Evolutionary conservation across 495 filamentous ascomycete species (phyloP).

Genomic region (Hyaloscypha bicolor): DNA sequence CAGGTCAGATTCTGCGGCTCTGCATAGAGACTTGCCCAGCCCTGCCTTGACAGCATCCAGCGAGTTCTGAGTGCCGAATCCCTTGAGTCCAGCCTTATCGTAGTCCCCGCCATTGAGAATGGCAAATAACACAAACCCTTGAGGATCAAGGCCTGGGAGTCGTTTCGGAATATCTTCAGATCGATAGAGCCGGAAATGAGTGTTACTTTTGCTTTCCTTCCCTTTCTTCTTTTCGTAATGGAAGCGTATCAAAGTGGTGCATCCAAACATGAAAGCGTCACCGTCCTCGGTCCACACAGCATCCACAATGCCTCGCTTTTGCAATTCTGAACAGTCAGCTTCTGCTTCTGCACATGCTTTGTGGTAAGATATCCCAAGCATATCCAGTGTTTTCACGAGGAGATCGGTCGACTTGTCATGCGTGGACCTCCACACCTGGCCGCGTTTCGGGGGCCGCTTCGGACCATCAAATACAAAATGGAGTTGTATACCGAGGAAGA

Average conservation of each 20-base stretch:
- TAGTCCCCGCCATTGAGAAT: not conserved
- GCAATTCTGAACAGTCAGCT: not conserved
- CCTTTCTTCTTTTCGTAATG: not conserved
- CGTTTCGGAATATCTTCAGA: not conserved
- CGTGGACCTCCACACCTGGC: not conserved
- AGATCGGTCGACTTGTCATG: not conserved
- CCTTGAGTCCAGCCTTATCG: not conserved
- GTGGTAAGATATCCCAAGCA: not conserved
- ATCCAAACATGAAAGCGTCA: slow-evolving; percentile 1
- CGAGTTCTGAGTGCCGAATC: not conserved
- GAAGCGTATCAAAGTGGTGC: not conserved
- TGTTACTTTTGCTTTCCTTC: not conserved
- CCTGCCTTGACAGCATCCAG: not conserved
- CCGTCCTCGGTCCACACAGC: slow-evolving; percentile 5
- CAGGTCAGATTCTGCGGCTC: not conserved
- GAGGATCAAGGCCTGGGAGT: not conserved
- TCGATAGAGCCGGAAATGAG: not conserved
- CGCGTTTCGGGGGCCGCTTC: not conserved
- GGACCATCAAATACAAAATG: slow-evolving; percentile 2
- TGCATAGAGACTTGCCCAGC: not conserved
- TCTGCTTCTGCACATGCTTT: not conserved
- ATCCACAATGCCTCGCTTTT: not conserved
- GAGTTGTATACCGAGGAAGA: not conserved
- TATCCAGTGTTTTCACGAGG: not conserved
- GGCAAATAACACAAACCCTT: not conserved